phyloP scores from a whole-genome alignment of 768 basidiomycete species.

The Gymnopilus junonius region DNA sequence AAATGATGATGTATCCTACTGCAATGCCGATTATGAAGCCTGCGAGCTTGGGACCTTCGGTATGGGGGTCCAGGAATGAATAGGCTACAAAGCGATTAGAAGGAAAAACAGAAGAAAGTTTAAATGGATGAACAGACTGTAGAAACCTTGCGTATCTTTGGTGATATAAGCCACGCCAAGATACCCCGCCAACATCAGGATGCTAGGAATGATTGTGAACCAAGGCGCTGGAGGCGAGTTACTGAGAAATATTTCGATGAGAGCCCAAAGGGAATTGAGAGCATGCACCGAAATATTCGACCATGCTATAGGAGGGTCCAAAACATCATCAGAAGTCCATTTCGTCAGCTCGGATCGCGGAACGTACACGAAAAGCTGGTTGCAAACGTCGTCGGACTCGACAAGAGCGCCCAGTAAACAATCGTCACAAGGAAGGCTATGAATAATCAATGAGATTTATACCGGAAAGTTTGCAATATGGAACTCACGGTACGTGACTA shows the following conservation, averaged over 20 bases:
- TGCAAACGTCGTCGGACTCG: constrained; percentile 44
- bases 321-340: neutral
- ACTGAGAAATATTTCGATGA: constrained; percentile 63
- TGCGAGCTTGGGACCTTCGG: constrained; percentile 48
- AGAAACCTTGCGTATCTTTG: constrained; percentile 60
- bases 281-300: constrained; percentile 62
- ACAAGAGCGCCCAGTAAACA: constrained; percentile 64
- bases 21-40: constrained; percentile 68
- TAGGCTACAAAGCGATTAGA: constrained; percentile 50
- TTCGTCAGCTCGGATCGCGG: neutral
- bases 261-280: constrained; percentile 58
- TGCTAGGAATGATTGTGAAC: constrained; percentile 47
- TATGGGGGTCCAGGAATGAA: constrained; percentile 61
- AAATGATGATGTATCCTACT: constrained; percentile 54
- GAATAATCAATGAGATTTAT: neutral
- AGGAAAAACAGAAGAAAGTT: neutral
- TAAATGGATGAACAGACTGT: constrained; percentile 53
- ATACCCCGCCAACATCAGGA: constrained; percentile 59
- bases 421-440: constrained; percentile 67
- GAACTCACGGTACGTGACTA: constrained; percentile 45
- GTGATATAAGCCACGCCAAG: constrained; percentile 75
- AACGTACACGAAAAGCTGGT: constrained; percentile 43
- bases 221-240: constrained; percentile 57
- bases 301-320: constrained; percentile 45
- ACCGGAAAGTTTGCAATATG: neutral